Base-by-base conservation (phyloP, 208 protist genomes). In the Balamuthia mandrillaris region DNA sequence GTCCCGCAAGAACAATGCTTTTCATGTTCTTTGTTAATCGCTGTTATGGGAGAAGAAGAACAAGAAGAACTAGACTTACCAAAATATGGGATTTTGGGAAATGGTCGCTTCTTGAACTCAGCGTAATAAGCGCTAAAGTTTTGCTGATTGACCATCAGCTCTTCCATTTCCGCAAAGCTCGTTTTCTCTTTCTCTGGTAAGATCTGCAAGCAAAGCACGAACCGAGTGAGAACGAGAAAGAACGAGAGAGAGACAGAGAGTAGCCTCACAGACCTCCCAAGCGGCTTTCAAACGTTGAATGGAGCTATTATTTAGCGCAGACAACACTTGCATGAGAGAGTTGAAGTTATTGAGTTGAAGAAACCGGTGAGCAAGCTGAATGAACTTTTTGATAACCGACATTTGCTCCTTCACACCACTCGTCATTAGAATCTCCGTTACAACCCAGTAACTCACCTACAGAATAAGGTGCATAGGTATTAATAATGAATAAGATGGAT, bases 361-460 rank as follows among this genome's bases (percentile, higher is more conserved):
- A 54, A 54, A 54, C 14, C 47, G 14, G 18, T 18, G 16, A 14
- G 66, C 66, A 45, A 54, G 49, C 66, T 54, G 2, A 33, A 77
- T 54, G 42, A 77, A 77, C 66, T 77, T 77, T 33, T 77, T 77
- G 66, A 77, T 77, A 3, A 54, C 2, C 7, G 1, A 5, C 6
- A 39, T 27, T 3, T 54, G 66, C 42, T 35, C 42, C 3, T 10
- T 51, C 4, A 10, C 6, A 45, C n/a, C 66, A 1, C 39, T 51
- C 3, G 37, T 54, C n/a, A n/a, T 56, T n/a, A 82, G 49, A 37
- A 82, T 82, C 51, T 82, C 49, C 24, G 74, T 82, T 2, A 39
- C 54, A 29, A 82, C 74, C 74, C 74, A 82, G 37, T 63, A 82
- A 35, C 74, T 65, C 14, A 82, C 49, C 74, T 82, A 4, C n/a